Percentiles rank a stretch among this genome's conserved stretches.
Conservation (phyloP, 2,329 filamentous ascomycete species). For the Talaromyces rugulosus region DNA sequence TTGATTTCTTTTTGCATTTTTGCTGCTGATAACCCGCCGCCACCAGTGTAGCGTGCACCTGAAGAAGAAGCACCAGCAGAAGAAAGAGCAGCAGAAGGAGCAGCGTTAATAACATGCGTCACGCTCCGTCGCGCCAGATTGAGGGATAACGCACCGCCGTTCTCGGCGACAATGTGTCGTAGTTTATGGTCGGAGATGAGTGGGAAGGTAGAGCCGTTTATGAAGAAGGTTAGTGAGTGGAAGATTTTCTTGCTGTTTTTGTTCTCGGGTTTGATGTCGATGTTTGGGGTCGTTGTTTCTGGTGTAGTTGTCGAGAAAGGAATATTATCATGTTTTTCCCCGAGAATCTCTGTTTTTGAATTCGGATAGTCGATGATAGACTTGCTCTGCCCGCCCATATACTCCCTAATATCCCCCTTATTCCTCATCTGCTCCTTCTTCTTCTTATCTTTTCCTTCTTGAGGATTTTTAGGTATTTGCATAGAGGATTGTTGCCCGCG, state of each 20-base stretch:
- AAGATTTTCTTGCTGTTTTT: constrained; percentile 52
- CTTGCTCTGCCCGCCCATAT: constrained; percentile 46
- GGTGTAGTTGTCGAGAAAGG: neutral
- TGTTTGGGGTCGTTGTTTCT: neutral
- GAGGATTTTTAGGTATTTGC: constrained; percentile 29
- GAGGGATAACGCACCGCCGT: constrained; percentile 70
- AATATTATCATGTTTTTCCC: neutral
- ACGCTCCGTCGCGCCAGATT: constrained; percentile 68
- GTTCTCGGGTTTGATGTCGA: neutral
- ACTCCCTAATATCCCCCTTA: constrained; percentile 39
- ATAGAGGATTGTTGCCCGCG: constrained; percentile 32
- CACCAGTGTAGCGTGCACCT: constrained; percentile 39
- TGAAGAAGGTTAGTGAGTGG: constrained; percentile 67
- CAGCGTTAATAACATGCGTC: constrained; percentile 76
- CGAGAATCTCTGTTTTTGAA: neutral
- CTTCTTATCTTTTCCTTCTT: constrained; percentile 49
- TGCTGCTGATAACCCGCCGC: constrained; percentile 69
- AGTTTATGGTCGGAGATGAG: constrained; percentile 80
- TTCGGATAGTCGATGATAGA: neutral
- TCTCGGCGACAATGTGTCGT: constrained; percentile 68
- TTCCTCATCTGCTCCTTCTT: constrained; percentile 22
- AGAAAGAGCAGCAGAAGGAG: constrained; percentile 26
- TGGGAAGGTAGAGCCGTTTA: constrained; percentile 83
- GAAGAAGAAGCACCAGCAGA: constrained; percentile 21
- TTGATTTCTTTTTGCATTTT: constrained; percentile 79